Conservation (phyloP, 495 filamentous ascomycete species). For the Aspergillus sclerotioniger region DNA sequence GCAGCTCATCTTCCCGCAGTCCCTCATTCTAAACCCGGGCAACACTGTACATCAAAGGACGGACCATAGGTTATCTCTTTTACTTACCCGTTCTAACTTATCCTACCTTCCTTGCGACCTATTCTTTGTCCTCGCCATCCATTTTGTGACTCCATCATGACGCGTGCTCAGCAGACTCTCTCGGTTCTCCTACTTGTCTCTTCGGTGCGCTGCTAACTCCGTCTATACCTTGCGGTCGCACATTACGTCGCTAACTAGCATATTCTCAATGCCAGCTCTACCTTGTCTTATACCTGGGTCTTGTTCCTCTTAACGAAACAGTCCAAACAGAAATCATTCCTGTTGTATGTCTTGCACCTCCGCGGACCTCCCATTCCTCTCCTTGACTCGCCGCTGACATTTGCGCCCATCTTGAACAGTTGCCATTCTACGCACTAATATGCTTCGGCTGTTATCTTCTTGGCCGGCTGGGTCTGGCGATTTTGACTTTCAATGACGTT, state of each 20-base stretch:
- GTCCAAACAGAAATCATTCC: constrained; percentile 53
- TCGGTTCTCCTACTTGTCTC: constrained; percentile 81
- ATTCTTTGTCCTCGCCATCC: constrained; percentile 1
- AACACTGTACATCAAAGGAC: no score
- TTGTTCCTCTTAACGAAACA: constrained; percentile 77
- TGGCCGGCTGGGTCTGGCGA: constrained; percentile 84
- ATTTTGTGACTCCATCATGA: constrained; percentile 58
- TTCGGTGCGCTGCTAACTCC: constrained; percentile 60
- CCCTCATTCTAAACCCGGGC: no score
- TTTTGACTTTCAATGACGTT: constrained; percentile 95
- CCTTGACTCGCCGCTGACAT: neutral
- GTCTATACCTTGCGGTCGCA: neutral
- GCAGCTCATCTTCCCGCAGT: no score
- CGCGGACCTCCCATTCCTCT: neutral
- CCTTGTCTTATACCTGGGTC: constrained; percentile 76
- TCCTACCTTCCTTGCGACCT: neutral
- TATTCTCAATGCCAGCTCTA: constrained; percentile 45
- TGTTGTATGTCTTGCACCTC: constrained; percentile 38
- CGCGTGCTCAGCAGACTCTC: constrained; percentile 89
- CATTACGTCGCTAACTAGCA: constrained; percentile 1
- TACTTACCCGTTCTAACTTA: constrained; percentile 1
- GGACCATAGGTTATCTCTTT: neutral
- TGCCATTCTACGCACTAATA: constrained; percentile 90
- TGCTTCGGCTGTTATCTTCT: constrained; percentile 92
- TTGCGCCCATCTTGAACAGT: constrained; percentile 42